Evolutionary conservation across 768 basidiomycete genomes (phyloP).

Genomic region (Mycena latifolia): DNA sequence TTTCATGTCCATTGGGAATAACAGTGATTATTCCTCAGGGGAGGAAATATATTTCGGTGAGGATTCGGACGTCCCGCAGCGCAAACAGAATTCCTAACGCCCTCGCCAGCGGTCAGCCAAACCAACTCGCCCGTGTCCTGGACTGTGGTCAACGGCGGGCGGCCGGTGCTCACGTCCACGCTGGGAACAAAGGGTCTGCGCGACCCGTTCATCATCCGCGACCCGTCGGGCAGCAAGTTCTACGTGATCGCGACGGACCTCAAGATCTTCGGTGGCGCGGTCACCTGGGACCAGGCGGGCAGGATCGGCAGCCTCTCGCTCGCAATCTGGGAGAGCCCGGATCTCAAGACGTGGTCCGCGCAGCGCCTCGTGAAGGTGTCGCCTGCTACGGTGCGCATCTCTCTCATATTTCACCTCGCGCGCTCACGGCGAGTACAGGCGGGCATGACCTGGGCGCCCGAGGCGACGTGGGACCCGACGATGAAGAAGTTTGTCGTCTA

Average conservation of each 20-base stretch:
- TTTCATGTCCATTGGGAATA: too few relatives aligned
- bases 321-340: slow-evolving; percentile 36
- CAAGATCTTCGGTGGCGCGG: slow-evolving; percentile 33
- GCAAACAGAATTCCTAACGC: not conserved
- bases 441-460: slow-evolving; percentile 39
- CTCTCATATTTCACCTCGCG: not conserved
- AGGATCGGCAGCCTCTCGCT: slow-evolving; percentile 34
- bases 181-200: slow-evolving; percentile 36
- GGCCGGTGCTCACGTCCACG: slow-evolving; percentile 35
- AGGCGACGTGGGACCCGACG: slow-evolving; percentile 35
- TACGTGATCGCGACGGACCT: slow-evolving; percentile 39
- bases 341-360: slow-evolving; percentile 35
- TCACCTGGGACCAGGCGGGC: slow-evolving; percentile 33
- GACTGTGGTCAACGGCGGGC: slow-evolving; percentile 33
- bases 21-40: not conserved
- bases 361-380: slow-evolving; percentile 36
- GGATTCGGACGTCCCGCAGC: not conserved
- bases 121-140: slow-evolving; percentile 27
- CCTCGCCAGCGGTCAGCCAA: slow-evolving; percentile 22
- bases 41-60: slow-evolving; percentile 21
- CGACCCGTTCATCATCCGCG: slow-evolving; percentile 37
- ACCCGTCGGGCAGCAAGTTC: slow-evolving; percentile 35
- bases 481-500: slow-evolving; percentile 34
- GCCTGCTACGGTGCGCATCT: slow-evolving; percentile 25
- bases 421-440: slow-evolving; percentile 16